phyloP scores from a whole-genome alignment of 768 basidiomycete genomes.

The Nidula microcarpa region DNA sequence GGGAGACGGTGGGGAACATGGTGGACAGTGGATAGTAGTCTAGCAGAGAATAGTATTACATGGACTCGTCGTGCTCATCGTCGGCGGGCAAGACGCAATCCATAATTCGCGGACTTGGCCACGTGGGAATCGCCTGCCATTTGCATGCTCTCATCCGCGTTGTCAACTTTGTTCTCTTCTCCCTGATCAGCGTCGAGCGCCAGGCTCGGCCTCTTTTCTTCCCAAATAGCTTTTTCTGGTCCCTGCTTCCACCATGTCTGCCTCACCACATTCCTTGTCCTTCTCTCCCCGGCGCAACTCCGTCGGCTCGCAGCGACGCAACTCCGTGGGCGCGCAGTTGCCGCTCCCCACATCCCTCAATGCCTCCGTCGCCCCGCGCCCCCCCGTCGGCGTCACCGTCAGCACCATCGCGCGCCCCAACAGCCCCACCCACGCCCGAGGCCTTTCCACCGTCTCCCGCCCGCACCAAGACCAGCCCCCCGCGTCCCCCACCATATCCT shows the following conservation, averaged over 20 bases:
- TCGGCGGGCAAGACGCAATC: too few relatives aligned
- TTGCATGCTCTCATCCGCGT: neutral
- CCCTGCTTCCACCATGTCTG: conserved; percentile 4
- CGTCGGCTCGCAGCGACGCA: conserved; percentile 21
- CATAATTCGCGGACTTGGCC: neutral
- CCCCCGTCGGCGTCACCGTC: conserved; percentile 1
- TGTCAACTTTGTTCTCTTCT: conserved; percentile 1
- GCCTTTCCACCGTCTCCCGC: neutral
- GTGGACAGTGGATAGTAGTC: too few relatives aligned
- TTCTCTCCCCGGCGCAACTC: conserved; percentile 22
- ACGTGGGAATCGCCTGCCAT: too few relatives aligned
- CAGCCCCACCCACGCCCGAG: conserved; percentile 4
- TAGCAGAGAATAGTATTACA: too few relatives aligned
- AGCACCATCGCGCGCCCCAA: conserved; percentile 11
- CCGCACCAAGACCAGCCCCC: neutral
- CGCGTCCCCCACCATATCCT: neutral
- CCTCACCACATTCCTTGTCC: conserved; percentile 18
- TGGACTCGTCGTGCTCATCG: too few relatives aligned
- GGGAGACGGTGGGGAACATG: neutral
- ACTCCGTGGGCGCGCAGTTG: conserved; percentile 24
- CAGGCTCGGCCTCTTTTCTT: neutral
- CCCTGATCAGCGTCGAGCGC: too few relatives aligned
- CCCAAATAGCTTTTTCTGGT: neutral
- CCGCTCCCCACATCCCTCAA: conserved; percentile 31
- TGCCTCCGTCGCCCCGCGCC: conserved; percentile 12